Evolutionary conservation across 2,329 filamentous ascomycete genomes (phyloP).

Genomic region (Fusarium sp.): DNA sequence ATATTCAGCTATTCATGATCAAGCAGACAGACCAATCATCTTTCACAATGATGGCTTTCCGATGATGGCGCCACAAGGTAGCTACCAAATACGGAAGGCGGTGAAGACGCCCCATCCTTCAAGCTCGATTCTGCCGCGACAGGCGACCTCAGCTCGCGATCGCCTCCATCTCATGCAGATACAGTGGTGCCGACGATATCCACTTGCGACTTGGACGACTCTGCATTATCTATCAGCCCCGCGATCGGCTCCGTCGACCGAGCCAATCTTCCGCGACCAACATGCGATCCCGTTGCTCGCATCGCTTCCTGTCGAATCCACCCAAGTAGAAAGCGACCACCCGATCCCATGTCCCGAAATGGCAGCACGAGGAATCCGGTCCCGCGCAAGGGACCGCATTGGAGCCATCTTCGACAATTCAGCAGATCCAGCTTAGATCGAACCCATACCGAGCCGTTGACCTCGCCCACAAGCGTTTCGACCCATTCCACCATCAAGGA

Average conservation of each 20-base stretch:
- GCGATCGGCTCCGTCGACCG: constrained; percentile 16
- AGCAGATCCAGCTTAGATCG: constrained; percentile 58
- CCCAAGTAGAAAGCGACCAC: constrained; percentile 35
- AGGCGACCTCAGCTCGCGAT: constrained; percentile 27
- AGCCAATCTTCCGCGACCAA: constrained; percentile 24
- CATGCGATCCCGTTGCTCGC: constrained; percentile 33
- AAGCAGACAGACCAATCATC: constrained; percentile 25
- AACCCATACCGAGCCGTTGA: constrained; percentile 50
- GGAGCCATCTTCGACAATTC: constrained; percentile 63
- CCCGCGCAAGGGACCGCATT: constrained; percentile 57
- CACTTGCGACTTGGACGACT: constrained; percentile 22
- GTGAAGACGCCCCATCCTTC: constrained; percentile 20
- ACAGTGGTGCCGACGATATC: constrained; percentile 15
- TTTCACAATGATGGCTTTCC: constrained; percentile 15
- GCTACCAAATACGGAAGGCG: constrained; percentile 39
- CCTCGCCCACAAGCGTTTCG: constrained; percentile 59
- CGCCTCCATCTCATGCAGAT: constrained; percentile 15
- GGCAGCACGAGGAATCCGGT: constrained; percentile 39
- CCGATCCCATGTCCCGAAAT: constrained; percentile 44
- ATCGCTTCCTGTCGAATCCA: constrained; percentile 27
- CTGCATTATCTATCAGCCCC: constrained; percentile 8
- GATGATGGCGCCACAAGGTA: neutral
- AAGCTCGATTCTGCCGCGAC: constrained; percentile 43
- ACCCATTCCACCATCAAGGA: constrained; percentile 58
- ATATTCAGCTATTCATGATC: neutral